Base-by-base conservation (phyloP, 768 basidiomycete genomes). In the Boletus insuetus region DNA sequence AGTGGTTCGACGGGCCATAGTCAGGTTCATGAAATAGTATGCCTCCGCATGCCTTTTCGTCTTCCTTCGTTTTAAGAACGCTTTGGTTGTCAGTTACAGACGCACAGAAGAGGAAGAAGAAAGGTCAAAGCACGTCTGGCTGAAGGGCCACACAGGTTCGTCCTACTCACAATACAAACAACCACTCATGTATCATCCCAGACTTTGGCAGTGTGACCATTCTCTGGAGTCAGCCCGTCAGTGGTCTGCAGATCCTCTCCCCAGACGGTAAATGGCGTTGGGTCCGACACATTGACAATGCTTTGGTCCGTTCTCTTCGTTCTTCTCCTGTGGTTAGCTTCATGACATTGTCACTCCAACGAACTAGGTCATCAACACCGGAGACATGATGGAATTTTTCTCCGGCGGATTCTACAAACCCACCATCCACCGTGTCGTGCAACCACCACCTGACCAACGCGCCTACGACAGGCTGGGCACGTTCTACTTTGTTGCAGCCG, bases 1-100 rank as follows among this genome's bases (percentile, higher is more conserved):
- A 2, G 11, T 42, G 19, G 10, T 24, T 46, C 26, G 19, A 49
- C 19, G 6, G 13, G 29, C 20, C 40, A 40, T 49, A 85, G 83
- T 80, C 11, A 74, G 83, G 32, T 84, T 81, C 68, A 82, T 85
- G 82, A 84, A 85, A 70, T 86, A 86, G 83, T 82, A 54, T 41
- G 78, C 35, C 8, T 7, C 19, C 8, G 6, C 13, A 19, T 38
- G n/a, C 19, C 12, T 22, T 9, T 51, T 37, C 44, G 29, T 38
- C 13, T 22, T 4, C 14, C 32, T 40, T 1, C 6, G 8, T 29
- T 20, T 24, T 22, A 40, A 46, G 11, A 17, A 39, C n/a, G 8
- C 12, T 8, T 41, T 17, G 37, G 13, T 49, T 20, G 4, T 37
- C 46, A 83, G 81, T 60, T 80, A 79, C 56, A 81, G 80, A 6